Conservation (phyloP, 2,329 filamentous ascomycete genomes). For the Xylaria sp. region DNA sequence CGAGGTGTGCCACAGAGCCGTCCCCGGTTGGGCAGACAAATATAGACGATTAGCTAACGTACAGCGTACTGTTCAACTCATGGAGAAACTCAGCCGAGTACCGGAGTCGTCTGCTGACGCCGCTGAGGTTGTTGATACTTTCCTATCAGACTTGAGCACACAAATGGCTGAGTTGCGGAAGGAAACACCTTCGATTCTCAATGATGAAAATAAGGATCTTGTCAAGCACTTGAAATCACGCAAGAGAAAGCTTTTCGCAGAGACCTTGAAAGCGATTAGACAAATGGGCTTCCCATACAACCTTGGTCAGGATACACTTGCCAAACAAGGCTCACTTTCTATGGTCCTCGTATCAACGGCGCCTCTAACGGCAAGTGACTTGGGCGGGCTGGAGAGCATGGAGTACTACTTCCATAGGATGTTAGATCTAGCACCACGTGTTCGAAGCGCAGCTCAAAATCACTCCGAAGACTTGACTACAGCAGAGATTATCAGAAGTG, state of each 20-base stretch:
- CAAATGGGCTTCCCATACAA: conserved; percentile 93
- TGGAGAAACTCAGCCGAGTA: conserved; percentile 71
- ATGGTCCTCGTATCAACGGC: conserved; percentile 72
- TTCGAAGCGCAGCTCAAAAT: conserved; percentile 73
- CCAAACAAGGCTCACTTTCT: conserved; percentile 77
- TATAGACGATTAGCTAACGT: conserved; percentile 78
- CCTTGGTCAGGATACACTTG: conserved; percentile 76
- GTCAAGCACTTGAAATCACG: conserved; percentile 91
- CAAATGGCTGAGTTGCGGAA: conserved; percentile 80
- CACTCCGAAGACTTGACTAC: conserved; percentile 87
- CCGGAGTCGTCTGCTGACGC: conserved; percentile 65
- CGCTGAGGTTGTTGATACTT: conserved; percentile 70
- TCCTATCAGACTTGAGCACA: conserved; percentile 74
- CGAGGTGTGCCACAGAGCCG: conserved; percentile 48
- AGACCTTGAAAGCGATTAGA: conserved; percentile 83
- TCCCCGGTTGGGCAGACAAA: conserved; percentile 56
- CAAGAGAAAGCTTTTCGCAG: conserved; percentile 90
- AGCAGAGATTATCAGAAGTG: conserved; percentile 81
- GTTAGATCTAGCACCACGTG: conserved; percentile 76
- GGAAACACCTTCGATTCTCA: conserved; percentile 83
- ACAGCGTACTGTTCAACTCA: conserved; percentile 75
- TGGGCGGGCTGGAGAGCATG: conserved; percentile 55
- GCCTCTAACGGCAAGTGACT: conserved; percentile 52
- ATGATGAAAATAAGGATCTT: conserved; percentile 83
- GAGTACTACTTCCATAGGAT: conserved; percentile 84